Evolutionary conservation across 2,329 filamentous ascomycete genomes (phyloP), one percentile per base, ranked within the genome.

Genomic region (Neonectria sp.): DNA sequence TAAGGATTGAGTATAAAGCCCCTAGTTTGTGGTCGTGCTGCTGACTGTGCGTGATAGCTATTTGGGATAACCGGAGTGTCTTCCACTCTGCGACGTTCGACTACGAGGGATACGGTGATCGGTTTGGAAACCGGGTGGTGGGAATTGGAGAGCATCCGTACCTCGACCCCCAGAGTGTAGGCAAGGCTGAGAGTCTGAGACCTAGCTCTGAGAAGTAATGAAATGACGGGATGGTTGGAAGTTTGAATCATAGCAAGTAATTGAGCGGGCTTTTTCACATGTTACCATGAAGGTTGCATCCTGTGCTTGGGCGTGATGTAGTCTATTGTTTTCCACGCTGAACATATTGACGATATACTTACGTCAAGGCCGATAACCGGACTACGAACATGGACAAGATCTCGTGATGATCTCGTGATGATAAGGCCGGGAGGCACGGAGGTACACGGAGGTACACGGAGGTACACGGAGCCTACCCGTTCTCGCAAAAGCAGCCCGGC

Each of bases 21-120:
- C 8, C 4, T 17, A 17, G 2, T 29, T 25, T 46, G n/a, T 12
- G 7, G 13, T 43, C 9, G 12, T 13, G 25, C 51, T 48, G 21
- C 49, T 57, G 17, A 55, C 62, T 64, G 4, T 43, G 31, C 13
- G 3, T 6, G 21, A 59, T 79, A 74, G 87, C 86, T 2, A 88
- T 89, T 68, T 89, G 88, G 87, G 87, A 90, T 68, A 89, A 89
- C 70, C 80, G 87, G 8, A 85, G 82, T n/a, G 85, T 85, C 1
- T 89, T 85, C 71, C 87, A 90, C 69, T 82, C 84, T 2, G 87
- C 86, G 0, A 89, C 86, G 0, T 82, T 82, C 13, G 87, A 89
- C 69, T 86, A 87, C 69, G 77, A 84, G 48, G 81, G 78, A 1
- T 73, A 82, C 8, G 87, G 86, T 1, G 82, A 86, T 68, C 76